Base-by-base conservation (phyloP, 768 basidiomycete genomes). In the Lactarius sanguifluus region DNA sequence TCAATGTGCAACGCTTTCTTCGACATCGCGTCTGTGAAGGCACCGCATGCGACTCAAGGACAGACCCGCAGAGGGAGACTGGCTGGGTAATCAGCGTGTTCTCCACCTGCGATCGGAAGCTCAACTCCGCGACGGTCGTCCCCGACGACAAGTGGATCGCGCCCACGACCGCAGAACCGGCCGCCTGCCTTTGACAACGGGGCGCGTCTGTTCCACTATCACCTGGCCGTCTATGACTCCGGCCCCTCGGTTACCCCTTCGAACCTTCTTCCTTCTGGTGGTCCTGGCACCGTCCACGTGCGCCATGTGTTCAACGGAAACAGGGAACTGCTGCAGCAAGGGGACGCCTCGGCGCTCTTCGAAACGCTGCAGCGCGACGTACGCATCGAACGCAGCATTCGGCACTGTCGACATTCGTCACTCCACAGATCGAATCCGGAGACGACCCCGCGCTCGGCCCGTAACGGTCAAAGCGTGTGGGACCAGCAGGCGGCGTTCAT, bases 271-370 rank as follows among this genome's bases (percentile, higher is more conserved):
- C 7, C 25, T 38, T n/a, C 47, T 20, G 10, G 5, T 20, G 6
- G 3, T 15, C 36, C 57, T 5, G 50, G 50, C 9, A 30, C 13
- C 36, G 36, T 38, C 45, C 28, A 57, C 56, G 62, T 69, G 52
- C 61, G 56, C 34, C 70, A 70, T 40, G 34, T 70, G 52, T 70
- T 70, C 62, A 70, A 69, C 15, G 43, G 68, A 2, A 69, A 70
- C 36, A 57, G 32, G 32, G 34, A 25, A 20, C 10, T 13, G 50
- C 43, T 13, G 50, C 43, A 63, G 23, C 70, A 70, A 54, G 45
- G n/a, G 15, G 34, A 45, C 25, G 63, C 70, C 25, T 59, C 61
- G 34, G 59, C 25, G 54, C 64, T 69, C 30, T 70, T 70, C 34
- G 57, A 64, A 43, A 38, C 57, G 13, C 63, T 70, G 12, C 70